A percentile compares a stretch with the other conserved stretches of the same genome.
Conservation (phyloP, 768 basidiomycete species). For the Boletus subcaerulescens region DNA sequence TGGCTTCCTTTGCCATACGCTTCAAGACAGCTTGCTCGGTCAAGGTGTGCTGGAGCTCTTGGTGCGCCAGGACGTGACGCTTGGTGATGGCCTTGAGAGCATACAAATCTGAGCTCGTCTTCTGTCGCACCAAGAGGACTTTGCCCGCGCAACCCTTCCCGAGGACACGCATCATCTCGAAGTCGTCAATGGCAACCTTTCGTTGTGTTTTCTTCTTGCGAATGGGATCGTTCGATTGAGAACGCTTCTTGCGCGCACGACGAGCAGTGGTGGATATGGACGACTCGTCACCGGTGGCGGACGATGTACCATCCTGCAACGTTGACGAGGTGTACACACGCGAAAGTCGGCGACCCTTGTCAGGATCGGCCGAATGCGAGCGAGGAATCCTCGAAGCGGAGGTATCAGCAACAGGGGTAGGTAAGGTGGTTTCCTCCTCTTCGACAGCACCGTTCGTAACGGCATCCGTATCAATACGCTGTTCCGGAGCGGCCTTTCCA, state of each 20-base stretch:
- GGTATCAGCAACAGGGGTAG: conserved; percentile 40
- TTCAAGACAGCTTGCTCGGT: conserved; percentile 96
- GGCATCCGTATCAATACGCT: conserved; percentile 21
- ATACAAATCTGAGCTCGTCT: conserved; percentile 66
- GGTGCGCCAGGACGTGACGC: conserved; percentile 92
- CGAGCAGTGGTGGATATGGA: conserved; percentile 58
- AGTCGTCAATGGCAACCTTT: conserved; percentile 85
- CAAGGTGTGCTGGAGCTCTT: conserved; percentile 93
- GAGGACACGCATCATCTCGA: conserved; percentile 95
- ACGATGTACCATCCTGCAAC: conserved; percentile 50
- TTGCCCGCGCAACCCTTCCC: conserved; percentile 98
- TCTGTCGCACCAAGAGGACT: conserved; percentile 87
- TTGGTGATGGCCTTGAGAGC: conserved; percentile 99
- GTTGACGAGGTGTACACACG: conserved; percentile 58
- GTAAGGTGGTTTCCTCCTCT: conserved; percentile 29
- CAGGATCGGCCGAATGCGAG: conserved; percentile 81
- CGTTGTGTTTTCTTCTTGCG: conserved; percentile 52
- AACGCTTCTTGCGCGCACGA: conserved; percentile 53
- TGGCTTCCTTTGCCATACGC: conserved; percentile 84
- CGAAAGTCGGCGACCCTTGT: conserved; percentile 55
- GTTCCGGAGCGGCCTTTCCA: conserved; percentile 2
- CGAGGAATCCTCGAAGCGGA: conserved; percentile 55
- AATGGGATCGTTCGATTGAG: conserved; percentile 46
- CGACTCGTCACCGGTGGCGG: conserved; percentile 65
- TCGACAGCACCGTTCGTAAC: conserved; percentile 22